Percentiles rank a stretch among this genome's conserved stretches.
Evolutionary conservation across 371 early-diverging fungal species (phyloP).

Genomic region (Sporodiniella umbellata): DNA sequence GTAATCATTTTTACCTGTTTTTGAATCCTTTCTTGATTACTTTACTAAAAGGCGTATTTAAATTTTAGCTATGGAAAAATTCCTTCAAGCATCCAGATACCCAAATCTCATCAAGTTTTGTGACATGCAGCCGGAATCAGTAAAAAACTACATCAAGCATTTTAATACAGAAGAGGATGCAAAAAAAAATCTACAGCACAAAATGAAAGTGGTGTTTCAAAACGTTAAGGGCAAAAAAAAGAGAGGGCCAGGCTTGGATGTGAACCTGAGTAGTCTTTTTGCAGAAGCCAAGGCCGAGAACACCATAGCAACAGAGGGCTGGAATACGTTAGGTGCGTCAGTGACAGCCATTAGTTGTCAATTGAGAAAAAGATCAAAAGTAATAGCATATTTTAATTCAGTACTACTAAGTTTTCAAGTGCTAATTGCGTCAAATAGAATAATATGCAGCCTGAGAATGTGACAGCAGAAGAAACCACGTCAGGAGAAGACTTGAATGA

Average conservation of each 20-base stretch:
- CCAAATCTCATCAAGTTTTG: neutral
- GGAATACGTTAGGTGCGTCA: neutral
- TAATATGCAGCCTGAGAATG: no score
- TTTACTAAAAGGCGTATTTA: no score
- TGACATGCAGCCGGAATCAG: neutral
- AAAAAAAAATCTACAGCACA: constrained; percentile 14
- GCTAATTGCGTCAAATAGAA: no score
- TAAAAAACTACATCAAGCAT: constrained; percentile 7
- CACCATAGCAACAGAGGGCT: constrained; percentile 2
- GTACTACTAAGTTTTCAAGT: no score
- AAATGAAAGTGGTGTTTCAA: constrained; percentile 8
- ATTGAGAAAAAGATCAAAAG: no score
- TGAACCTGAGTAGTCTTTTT: constrained; percentile 4
- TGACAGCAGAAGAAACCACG: neutral
- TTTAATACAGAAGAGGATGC: constrained; percentile 8
- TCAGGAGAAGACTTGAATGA: neutral
- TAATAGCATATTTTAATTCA: no score
- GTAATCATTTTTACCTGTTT: no score
- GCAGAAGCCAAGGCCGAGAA: constrained; percentile 5
- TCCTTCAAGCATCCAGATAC: no score
- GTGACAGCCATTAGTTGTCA: neutral
- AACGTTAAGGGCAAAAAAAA: constrained; percentile 7
- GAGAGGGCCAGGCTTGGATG: constrained; percentile 9
- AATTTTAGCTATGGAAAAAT: no score
- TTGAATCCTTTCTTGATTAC: no score